Conservation (phyloP, 345 rosid species). For the Hibiscus trionum region DNA sequence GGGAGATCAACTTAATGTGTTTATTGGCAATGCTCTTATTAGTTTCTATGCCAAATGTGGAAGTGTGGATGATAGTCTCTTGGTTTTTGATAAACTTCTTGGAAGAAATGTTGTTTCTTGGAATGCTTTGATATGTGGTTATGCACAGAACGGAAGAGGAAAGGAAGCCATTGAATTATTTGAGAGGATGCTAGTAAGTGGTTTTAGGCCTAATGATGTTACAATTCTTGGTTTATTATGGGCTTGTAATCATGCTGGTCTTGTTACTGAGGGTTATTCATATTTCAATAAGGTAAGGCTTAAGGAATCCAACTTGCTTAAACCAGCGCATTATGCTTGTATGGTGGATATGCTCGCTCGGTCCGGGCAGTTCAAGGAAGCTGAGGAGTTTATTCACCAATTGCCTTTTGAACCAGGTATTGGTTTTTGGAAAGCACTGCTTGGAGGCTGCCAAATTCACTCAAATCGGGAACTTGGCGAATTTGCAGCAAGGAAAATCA, state of each 20-base stretch:
- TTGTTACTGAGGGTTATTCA: slow-evolving; percentile 49
- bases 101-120: slow-evolving; percentile 47
- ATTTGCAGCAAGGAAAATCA: slow-evolving; percentile 45
- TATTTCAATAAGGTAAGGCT: slow-evolving; percentile 43
- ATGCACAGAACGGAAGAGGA: slow-evolving; percentile 75
- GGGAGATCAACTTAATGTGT: slow-evolving; percentile 28
- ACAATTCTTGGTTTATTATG: slow-evolving; percentile 63
- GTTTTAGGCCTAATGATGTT: slow-evolving; percentile 49
- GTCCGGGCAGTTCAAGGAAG: slow-evolving; percentile 53
- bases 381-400: slow-evolving; percentile 37
- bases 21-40: slow-evolving; percentile 53
- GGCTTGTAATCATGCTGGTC: slow-evolving; percentile 79
- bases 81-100: slow-evolving; percentile 36
- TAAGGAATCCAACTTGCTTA: slow-evolving; percentile 31
- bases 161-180: slow-evolving; percentile 49
- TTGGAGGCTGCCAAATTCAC: slow-evolving; percentile 76
- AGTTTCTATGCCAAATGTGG: slow-evolving; percentile 84
- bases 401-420: slow-evolving; percentile 68
- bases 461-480: slow-evolving; percentile 45
- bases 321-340: slow-evolving; percentile 67
- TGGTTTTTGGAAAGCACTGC: slow-evolving; percentile 87
- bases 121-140: slow-evolving; percentile 76
- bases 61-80: slow-evolving; percentile 56
- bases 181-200: slow-evolving; percentile 34
- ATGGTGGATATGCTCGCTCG: slow-evolving; percentile 78